A percentile compares a stretch with the other conserved stretches of the same genome.
These are phyloP conservation scores for Wallacemonas sp. DNA, from an alignment of 208 protist species.

Conservation along the genomic window DNA sequence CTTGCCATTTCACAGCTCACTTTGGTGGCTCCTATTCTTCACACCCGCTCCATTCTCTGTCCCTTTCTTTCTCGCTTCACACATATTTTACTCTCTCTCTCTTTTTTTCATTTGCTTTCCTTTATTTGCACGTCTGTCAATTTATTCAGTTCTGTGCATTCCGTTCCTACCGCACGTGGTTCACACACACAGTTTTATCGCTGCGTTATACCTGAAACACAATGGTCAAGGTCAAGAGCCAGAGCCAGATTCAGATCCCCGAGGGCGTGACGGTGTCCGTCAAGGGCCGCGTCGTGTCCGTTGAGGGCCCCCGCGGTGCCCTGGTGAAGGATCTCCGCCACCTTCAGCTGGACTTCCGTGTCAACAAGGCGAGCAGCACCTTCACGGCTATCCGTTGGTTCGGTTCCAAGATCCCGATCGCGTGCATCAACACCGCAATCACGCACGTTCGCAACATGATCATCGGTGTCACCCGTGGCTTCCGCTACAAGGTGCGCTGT, in stretches of 20 bases:
- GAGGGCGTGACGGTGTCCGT: constrained; percentile 67
- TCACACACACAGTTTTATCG: background rate
- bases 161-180: constrained; percentile 14
- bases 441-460: constrained; percentile 99
- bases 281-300: constrained; percentile 79
- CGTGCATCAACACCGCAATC: constrained; percentile 95
- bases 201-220: background rate
- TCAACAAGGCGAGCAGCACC: constrained; percentile 60
- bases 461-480: constrained; percentile 98
- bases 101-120: constrained; percentile 17
- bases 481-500: constrained; percentile 98
- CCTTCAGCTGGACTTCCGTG: constrained; percentile 89
- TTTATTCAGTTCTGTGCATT: constrained; percentile 14
- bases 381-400: constrained; percentile 95
- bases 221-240: constrained; percentile 90
- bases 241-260: constrained; percentile 59
- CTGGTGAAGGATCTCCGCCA: constrained; percentile 95
- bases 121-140: background rate
- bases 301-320: constrained; percentile 96
- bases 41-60: no score
- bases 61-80: background rate
- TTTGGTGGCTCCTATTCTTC: no score
- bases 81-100: constrained; percentile 6
- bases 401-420: constrained; percentile 93
- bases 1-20: no score